Evolutionary conservation across 2,329 filamentous ascomycete genomes (phyloP).

Genomic region (Hymenoscyphus fraxineus): DNA sequence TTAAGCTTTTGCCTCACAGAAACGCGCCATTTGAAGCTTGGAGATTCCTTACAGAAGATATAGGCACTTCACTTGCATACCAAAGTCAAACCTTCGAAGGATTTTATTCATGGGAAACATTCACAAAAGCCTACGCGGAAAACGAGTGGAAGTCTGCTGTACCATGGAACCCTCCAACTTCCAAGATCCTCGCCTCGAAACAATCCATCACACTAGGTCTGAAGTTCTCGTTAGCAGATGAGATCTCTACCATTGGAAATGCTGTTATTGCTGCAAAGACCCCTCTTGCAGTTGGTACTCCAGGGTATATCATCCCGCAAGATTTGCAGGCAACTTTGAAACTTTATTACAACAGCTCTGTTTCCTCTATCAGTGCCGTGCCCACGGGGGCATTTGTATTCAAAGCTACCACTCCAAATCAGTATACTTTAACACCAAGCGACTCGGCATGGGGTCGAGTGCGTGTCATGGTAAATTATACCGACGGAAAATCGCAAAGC

Average conservation of each 20-base stretch:
- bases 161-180: constrained; percentile 55
- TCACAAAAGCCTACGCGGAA: constrained; percentile 51
- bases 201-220: constrained; percentile 47
- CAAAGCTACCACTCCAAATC: constrained; percentile 28
- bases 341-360: constrained; percentile 40
- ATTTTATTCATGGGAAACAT: constrained; percentile 57
- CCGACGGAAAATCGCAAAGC: constrained; percentile 46
- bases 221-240: constrained; percentile 46
- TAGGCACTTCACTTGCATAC: constrained; percentile 41
- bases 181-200: constrained; percentile 42
- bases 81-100: constrained; percentile 56
- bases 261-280: constrained; percentile 41
- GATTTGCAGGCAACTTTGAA: constrained; percentile 46
- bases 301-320: constrained; percentile 50
- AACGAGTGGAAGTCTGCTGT: constrained; percentile 48
- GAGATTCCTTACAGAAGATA: constrained; percentile 47
- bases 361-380: constrained; percentile 39
- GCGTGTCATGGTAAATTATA: constrained; percentile 46
- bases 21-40: constrained; percentile 49
- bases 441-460: constrained; percentile 46
- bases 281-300: constrained; percentile 50
- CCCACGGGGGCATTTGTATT: constrained; percentile 40
- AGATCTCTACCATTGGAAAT: constrained; percentile 46
- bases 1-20: background rate
- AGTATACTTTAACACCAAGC: constrained; percentile 44